phyloP scores from a whole-genome alignment of 176 grass and related monocot species.

The Musa itinerans region DNA sequence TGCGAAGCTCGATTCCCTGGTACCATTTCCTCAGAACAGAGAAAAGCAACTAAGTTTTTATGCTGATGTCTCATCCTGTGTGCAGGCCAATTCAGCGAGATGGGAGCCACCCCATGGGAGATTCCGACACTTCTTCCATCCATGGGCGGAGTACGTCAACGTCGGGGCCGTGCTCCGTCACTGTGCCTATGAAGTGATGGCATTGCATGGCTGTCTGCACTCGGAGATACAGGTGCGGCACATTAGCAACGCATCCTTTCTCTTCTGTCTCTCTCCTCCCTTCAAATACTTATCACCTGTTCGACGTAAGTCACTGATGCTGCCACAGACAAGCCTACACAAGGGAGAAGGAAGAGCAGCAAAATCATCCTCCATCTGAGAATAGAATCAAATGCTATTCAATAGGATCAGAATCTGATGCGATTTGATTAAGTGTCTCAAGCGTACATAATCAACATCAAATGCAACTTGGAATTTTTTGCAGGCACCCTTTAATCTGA shows the following conservation, averaged over 20 bases:
- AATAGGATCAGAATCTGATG: not conserved
- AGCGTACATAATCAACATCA: constrained; percentile 9
- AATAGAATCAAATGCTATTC: constrained; percentile 25
- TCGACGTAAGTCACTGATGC: no score
- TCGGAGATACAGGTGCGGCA: constrained; percentile 66
- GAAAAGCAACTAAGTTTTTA: no score
- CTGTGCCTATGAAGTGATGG: constrained; percentile 70
- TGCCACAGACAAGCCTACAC: no score
- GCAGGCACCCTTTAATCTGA: constrained; percentile 61
- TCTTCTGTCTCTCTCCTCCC: no score
- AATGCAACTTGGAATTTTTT: constrained; percentile 21
- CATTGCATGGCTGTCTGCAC: constrained; percentile 64
- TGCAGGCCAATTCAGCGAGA: constrained; percentile 66
- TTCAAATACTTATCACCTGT: no score
- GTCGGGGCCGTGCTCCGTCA: constrained; percentile 50
- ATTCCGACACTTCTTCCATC: constrained; percentile 62
- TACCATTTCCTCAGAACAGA: constrained; percentile 8
- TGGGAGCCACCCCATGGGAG: constrained; percentile 82
- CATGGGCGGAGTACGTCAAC: constrained; percentile 61
- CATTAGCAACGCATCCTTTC: not conserved
- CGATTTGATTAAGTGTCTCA: not conserved
- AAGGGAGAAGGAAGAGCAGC: no score
- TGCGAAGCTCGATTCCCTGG: constrained; percentile 52
- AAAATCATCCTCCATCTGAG: not conserved
- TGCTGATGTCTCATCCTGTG: not conserved